phyloP scores from a whole-genome alignment of 345 rosid genomes.

The Acer negundo region DNA sequence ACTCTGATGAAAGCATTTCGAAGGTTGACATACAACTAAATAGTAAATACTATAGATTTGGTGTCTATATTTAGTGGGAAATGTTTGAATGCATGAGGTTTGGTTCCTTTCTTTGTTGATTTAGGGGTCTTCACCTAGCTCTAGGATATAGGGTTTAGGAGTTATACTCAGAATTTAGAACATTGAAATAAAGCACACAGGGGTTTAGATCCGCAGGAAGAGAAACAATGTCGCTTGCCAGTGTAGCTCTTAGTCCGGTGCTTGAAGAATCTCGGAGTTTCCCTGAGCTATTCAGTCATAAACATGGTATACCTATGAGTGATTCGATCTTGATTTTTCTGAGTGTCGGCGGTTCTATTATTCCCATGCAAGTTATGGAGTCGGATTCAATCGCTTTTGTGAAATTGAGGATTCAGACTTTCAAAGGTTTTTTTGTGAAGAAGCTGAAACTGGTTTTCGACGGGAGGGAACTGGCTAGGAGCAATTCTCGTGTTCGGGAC shows the following conservation, averaged over 20 bases:
- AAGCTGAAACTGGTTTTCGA: constrained; percentile 66
- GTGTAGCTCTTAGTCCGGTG: constrained; percentile 61
- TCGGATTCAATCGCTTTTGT: constrained; percentile 75
- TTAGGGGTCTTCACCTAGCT: neutral
- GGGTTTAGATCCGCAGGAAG: constrained; percentile 19
- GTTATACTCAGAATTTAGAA: neutral
- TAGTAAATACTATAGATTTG: neutral
- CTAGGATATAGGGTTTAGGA: constrained; percentile 6
- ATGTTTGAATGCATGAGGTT: neutral
- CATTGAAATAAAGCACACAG: neutral
- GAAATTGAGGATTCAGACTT: constrained; percentile 75
- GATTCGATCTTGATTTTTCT: constrained; percentile 61
- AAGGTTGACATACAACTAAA: neutral
- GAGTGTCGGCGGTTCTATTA: constrained; percentile 57
- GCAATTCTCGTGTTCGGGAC: constrained; percentile 49
- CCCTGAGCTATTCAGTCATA: constrained; percentile 33
- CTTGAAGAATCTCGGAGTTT: constrained; percentile 47
- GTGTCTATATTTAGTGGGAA: neutral
- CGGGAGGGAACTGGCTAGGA: constrained; percentile 62
- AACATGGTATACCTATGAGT: constrained; percentile 31
- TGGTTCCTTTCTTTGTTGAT: constrained; percentile 11
- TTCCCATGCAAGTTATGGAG: constrained; percentile 62
- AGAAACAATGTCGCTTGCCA: constrained; percentile 51
- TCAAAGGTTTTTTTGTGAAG: constrained; percentile 62
- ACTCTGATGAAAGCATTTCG: constrained; percentile 1